A percentile compares a stretch with the other conserved stretches of the same genome.
phyloP scores from a whole-genome alignment of 75 land plant species.

The Chamaecyparis obtusa region DNA sequence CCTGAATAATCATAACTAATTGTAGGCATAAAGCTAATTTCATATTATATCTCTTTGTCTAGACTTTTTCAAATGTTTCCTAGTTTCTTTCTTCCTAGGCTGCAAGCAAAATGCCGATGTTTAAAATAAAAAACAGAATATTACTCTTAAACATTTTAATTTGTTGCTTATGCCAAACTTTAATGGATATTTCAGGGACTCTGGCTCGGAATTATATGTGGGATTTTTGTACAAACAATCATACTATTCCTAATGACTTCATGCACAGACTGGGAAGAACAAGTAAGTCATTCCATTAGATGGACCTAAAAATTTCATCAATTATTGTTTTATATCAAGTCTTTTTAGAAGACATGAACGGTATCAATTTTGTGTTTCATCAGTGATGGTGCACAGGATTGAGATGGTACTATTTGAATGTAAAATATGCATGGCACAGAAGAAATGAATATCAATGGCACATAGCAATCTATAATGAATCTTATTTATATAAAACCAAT shows the following conservation, averaged over 20 bases:
- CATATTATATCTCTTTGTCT: neutral
- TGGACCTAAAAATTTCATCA: neutral
- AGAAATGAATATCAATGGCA: neutral
- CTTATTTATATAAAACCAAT: neutral
- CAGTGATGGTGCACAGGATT: slow-evolving; percentile 6
- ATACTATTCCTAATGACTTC: slow-evolving; percentile 29
- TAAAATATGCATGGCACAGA: neutral
- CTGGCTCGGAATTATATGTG: slow-evolving; percentile 78
- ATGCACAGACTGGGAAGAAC: slow-evolving; percentile 64
- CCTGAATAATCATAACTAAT: neutral
- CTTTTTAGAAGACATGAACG: slow-evolving; percentile 1
- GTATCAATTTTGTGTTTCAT: neutral
- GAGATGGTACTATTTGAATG: neutral
- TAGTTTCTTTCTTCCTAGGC: neutral
- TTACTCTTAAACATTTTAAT: neutral
- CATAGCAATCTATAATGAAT: neutral
- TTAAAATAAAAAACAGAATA: neutral
- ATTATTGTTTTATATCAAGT: neutral
- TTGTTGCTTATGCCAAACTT: neutral
- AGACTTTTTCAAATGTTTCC: neutral
- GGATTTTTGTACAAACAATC: slow-evolving; percentile 40
- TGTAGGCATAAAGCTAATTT: neutral
- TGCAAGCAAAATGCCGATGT: neutral
- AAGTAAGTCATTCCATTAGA: slow-evolving; percentile 34
- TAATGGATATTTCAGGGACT: slow-evolving; percentile 51